Evolutionary conservation across 2,329 filamentous ascomycete species (phyloP).

Genomic region (Aspergillus sclerotialis): DNA sequence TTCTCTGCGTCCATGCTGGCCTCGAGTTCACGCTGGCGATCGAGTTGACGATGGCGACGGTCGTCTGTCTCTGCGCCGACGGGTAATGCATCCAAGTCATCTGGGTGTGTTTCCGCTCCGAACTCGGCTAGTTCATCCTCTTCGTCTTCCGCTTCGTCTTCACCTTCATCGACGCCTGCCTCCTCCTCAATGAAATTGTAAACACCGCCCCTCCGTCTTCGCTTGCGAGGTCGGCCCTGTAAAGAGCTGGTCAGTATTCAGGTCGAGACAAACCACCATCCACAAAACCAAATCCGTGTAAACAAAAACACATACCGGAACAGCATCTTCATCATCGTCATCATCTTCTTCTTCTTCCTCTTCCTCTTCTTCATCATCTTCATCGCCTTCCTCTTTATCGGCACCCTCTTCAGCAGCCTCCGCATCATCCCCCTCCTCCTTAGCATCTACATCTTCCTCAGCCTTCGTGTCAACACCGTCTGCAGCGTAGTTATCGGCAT

Average conservation of each 20-base stretch:
- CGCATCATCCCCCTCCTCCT: constrained; percentile 24
- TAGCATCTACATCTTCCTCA: constrained; percentile 26
- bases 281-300: too few relatives aligned
- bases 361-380: constrained; percentile 35
- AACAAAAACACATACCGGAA: constrained; percentile 36
- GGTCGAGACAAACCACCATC: too few relatives aligned
- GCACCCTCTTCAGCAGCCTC: constrained; percentile 41
- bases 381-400: constrained; percentile 50
- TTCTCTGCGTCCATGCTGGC: constrained; percentile 89
- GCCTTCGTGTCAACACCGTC: constrained; percentile 16
- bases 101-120: constrained; percentile 82
- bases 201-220: constrained; percentile 63
- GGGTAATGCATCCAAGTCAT: constrained; percentile 72
- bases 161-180: constrained; percentile 92
- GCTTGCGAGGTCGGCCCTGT: constrained; percentile 69
- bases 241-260: too few relatives aligned
- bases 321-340: constrained; percentile 55
- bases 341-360: constrained; percentile 42
- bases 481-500: constrained; percentile 40
- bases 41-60: constrained; percentile 85
- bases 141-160: constrained; percentile 82
- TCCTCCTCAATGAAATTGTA: constrained; percentile 95
- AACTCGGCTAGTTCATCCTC: constrained; percentile 81
- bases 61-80: constrained; percentile 78
- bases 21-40: constrained; percentile 81